These are phyloP conservation scores for Mucor plumbeus DNA, from an alignment of 371 early-diverging fungal genomes.

Conservation along the genomic window DNA sequence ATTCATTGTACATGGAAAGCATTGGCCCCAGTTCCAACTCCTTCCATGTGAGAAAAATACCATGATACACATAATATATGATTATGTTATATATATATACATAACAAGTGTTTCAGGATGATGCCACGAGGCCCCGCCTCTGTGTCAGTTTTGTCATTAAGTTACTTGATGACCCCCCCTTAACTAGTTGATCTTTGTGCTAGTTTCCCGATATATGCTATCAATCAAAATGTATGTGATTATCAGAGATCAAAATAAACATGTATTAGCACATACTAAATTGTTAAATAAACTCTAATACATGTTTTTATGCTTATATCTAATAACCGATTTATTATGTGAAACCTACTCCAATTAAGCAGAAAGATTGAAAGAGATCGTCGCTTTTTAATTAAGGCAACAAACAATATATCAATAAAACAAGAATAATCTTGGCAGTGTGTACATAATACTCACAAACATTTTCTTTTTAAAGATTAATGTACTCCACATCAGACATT, in stretches of 20 bases:
- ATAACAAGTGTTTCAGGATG: not conserved
- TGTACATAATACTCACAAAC: not conserved
- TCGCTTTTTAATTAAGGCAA: no score
- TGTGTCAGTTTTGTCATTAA: not conserved
- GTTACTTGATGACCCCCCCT: not conserved
- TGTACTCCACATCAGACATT: not conserved
- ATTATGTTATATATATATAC: not conserved
- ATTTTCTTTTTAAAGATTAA: not conserved
- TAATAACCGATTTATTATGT: no score
- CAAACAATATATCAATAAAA: no score
- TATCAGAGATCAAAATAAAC: not conserved
- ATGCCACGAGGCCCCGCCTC: not conserved
- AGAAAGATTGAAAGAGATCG: no score
- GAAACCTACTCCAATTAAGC: no score
- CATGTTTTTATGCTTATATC: not conserved
- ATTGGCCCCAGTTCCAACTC: not conserved
- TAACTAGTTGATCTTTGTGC: not conserved
- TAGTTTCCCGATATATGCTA: slow-evolving; percentile 1
- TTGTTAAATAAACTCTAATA: not conserved
- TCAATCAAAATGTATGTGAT: no score
- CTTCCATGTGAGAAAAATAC: not conserved
- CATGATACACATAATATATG: not conserved
- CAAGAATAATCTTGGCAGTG: no score
- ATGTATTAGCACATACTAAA: not conserved
- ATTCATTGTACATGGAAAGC: not conserved